A percentile compares a stretch with the other conserved stretches of the same genome.
phyloP scores from a whole-genome alignment of 176 grass and related monocot species.

The Elaeis guineensis region DNA sequence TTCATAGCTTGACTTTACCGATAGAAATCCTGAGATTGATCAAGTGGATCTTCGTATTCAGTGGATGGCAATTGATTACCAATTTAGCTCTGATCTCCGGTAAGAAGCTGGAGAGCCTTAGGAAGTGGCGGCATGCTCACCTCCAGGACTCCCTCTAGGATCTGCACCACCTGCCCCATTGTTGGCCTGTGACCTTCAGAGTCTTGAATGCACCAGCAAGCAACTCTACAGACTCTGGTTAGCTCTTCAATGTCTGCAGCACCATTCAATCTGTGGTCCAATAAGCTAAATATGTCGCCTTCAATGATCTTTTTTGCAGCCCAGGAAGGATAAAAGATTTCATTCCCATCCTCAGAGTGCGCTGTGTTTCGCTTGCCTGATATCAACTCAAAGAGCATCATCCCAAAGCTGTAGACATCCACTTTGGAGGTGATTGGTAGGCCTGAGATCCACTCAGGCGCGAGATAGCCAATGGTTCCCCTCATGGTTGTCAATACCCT shows the following conservation, averaged over 20 bases:
- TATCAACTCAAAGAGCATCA: constrained; percentile 35
- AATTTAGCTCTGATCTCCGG: not conserved
- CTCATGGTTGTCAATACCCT: constrained; percentile 28
- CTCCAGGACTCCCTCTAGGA: constrained; percentile 12
- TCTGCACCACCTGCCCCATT: constrained; percentile 26
- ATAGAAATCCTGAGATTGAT: no score
- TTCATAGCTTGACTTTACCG: no score
- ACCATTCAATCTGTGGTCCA: not conserved
- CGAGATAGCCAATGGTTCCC: constrained; percentile 33
- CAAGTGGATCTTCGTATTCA: no score
- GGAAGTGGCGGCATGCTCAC: constrained; percentile 21
- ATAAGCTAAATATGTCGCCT: no score
- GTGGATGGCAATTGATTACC: no score
- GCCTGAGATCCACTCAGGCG: constrained; percentile 31
- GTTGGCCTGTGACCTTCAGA: constrained; percentile 8
- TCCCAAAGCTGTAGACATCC: constrained; percentile 32
- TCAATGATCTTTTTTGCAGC: constrained; percentile 1
- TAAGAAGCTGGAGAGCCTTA: not conserved
- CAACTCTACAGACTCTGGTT: constrained; percentile 4
- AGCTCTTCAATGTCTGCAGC: not conserved
- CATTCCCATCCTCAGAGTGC: not conserved
- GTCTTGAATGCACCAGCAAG: constrained; percentile 35
- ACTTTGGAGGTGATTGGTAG: constrained; percentile 24
- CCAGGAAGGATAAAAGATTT: constrained; percentile 18
- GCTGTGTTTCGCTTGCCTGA: constrained; percentile 13